These are phyloP conservation scores for Microthlaspi erraticum DNA, from an alignment of 345 rosid species.

Conservation along the genomic window DNA sequence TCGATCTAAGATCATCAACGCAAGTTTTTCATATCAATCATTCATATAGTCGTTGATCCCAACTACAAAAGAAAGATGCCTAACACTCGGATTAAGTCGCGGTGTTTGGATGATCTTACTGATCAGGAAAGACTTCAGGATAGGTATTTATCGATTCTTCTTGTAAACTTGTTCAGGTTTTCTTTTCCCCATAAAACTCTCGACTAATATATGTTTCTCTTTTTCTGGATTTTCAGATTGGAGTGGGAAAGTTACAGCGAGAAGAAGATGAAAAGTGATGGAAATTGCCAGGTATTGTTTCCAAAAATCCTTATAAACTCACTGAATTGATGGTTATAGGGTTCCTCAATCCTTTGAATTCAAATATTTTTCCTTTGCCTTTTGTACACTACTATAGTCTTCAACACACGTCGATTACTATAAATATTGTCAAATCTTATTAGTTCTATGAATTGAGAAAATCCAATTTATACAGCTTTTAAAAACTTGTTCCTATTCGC, in stretches of 20 bases:
- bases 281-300: constrained; percentile 16
- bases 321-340: neutral
- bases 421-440: too few species aligned
- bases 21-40: too few species aligned
- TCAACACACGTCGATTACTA: too few species aligned
- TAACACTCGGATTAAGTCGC: neutral
- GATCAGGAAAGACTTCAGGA: constrained; percentile 4
- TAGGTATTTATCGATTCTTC: neutral
- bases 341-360: too few species aligned
- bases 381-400: too few species aligned
- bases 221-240: constrained; percentile 4
- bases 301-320: neutral
- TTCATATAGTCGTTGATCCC: neutral
- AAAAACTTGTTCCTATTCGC: too few species aligned
- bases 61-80: neutral
- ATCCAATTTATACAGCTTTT: too few species aligned
- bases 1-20: too few species aligned
- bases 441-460: too few species aligned
- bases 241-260: constrained; percentile 16
- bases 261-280: constrained; percentile 14
- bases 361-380: too few species aligned
- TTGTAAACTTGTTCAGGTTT: neutral
- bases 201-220: too few species aligned
- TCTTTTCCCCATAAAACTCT: too few species aligned
- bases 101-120: neutral